Evolutionary conservation across 2,329 filamentous ascomycete species (phyloP).

Genomic region (Colletotrichum tropicicola): DNA sequence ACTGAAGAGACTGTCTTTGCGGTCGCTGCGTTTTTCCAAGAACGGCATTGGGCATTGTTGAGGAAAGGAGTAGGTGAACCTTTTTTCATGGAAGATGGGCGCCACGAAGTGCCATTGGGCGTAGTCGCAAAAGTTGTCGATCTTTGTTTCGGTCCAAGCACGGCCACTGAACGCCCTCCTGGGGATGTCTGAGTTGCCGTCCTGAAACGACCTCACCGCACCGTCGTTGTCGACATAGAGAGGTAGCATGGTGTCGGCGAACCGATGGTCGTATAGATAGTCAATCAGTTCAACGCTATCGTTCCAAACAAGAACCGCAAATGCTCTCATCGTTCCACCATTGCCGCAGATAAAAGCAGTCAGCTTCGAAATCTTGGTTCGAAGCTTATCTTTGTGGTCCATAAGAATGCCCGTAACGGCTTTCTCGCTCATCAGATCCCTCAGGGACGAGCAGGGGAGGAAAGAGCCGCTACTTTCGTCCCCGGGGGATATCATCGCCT

Average conservation of each 20-base stretch:
- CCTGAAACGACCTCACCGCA: too few relatives aligned
- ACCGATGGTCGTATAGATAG: neutral
- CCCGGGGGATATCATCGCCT: neutral
- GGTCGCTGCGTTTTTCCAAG: neutral
- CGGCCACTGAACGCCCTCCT: neutral
- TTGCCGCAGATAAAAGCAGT: neutral
- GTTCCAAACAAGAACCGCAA: neutral
- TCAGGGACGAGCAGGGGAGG: neutral
- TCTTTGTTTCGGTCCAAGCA: neutral
- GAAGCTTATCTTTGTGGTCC: rapidly evolving
- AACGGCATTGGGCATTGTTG: neutral
- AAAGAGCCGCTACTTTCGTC: neutral
- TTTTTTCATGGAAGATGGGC: neutral
- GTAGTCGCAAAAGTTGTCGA: neutral
- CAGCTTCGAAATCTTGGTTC: neutral
- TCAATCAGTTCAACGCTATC: neutral
- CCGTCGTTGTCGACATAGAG: neutral
- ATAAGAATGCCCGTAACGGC: neutral
- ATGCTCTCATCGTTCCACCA: neutral
- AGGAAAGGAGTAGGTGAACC: neutral
- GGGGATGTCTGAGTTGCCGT: neutral
- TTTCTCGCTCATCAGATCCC: neutral
- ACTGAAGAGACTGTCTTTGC: neutral
- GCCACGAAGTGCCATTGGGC: neutral
- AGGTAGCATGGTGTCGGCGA: neutral